Evolutionary conservation across 2,329 filamentous ascomycete species (phyloP).

Genomic region (Aspergillus sp.): DNA sequence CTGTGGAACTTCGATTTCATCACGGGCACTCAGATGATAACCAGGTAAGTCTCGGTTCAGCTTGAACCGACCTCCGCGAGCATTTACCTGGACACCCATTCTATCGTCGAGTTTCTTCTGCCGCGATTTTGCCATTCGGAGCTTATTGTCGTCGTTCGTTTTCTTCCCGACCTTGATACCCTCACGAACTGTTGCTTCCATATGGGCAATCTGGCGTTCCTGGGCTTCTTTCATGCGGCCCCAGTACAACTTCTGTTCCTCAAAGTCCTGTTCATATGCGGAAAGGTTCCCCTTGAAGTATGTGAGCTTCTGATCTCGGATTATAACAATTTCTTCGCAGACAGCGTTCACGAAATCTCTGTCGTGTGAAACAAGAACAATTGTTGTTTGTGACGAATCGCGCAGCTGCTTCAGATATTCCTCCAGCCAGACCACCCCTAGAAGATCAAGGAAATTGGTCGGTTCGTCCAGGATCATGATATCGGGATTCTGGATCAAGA

Average conservation of each 20-base stretch:
- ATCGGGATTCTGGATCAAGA: constrained; percentile 71
- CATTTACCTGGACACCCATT: constrained; percentile 72
- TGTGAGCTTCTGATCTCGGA: constrained; percentile 69
- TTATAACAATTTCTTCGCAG: constrained; percentile 71
- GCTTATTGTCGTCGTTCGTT: constrained; percentile 78
- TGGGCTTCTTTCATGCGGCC: constrained; percentile 78
- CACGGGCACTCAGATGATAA: constrained; percentile 58
- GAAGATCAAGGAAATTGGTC: constrained; percentile 80
- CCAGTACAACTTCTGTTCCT: constrained; percentile 65
- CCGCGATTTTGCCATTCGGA: constrained; percentile 79
- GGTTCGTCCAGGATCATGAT: constrained; percentile 83
- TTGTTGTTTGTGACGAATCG: constrained; percentile 57
- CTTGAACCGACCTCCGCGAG: constrained; percentile 74
- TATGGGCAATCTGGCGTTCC: constrained; percentile 76
- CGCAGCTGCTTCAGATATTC: constrained; percentile 63
- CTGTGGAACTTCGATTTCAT: constrained; percentile 69
- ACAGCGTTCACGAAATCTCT: constrained; percentile 76
- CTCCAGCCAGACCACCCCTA: constrained; percentile 84
- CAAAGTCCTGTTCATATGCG: constrained; percentile 67
- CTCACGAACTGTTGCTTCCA: constrained; percentile 73
- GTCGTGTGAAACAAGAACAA: constrained; percentile 82
- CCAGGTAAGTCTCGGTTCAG: constrained; percentile 72
- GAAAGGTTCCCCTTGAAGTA: constrained; percentile 75
- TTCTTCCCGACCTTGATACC: constrained; percentile 74
- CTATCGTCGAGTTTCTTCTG: constrained; percentile 83